Evolutionary conservation across 2,329 filamentous ascomycete genomes (phyloP), one percentile per base, ranked within the genome.

Genomic region (Ceratocystis albifundus): DNA sequence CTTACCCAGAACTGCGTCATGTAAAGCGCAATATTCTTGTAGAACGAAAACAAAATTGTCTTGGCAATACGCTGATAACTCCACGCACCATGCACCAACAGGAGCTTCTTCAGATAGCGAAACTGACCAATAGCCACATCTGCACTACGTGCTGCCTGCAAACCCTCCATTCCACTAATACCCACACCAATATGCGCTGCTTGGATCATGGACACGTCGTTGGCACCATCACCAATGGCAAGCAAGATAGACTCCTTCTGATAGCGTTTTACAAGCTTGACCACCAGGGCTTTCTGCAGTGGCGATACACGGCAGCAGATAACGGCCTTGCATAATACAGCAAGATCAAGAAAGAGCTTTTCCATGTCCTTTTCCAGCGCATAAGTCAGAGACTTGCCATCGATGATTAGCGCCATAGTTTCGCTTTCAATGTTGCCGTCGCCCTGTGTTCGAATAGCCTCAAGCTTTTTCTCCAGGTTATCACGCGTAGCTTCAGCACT

Each of bases 201-300:
- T 78, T 99, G 94, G 66, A 99, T 99, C 94, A 99, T 99, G 20
- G 93, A 96, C n/a, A 99, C 94, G 73, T 99, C 94, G 77, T 99
- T 99, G 61, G 94, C 94, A 70, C 94, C 94, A 72, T 99, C 94
- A 71, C 94, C 94, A 74, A 99, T 96, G 64, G 94, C 94, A 63
- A 99, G 84, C 65, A 96, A 85, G 71, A 99, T 91, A 12, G 90
- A 85, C 74, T 96, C 89, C 70, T 94, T 84, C 74, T 96, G 90
- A 70, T 84, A 84, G 71, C 91, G 90, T 77, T 97, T 99, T 73
- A 99, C 94, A 70, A 97, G 84, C 79, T 99, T 99, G 71, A 99
- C 94, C 25, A 99, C 94, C 69, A 99, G 80, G 17, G 94, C 95
- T 77, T 99, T 99, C 73, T 99, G 94, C 61, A 99, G 81, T 2